Conservation (phyloP, 2,329 filamentous ascomycete genomes). For the Iodosphaeria phyllophila region DNA sequence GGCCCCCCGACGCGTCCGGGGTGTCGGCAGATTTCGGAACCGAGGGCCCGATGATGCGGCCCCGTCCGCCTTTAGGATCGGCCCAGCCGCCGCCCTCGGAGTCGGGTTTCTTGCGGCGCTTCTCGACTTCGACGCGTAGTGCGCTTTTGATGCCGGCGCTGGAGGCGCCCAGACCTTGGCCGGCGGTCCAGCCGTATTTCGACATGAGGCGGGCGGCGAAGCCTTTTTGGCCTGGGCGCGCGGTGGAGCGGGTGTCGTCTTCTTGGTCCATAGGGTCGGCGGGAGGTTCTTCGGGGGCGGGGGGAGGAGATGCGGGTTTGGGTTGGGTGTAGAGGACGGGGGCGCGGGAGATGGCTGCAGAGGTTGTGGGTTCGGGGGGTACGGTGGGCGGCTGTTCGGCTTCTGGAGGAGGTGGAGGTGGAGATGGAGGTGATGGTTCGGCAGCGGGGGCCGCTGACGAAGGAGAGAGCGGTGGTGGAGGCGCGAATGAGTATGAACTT, state of each 20-base stretch:
- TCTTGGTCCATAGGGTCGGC: slow-evolving; percentile 20
- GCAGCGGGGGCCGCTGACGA: slow-evolving; percentile 8
- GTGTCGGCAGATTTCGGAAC: slow-evolving; percentile 18
- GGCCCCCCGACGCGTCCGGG: slow-evolving; percentile 18
- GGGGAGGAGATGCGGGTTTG: slow-evolving; percentile 27
- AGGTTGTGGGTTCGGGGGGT: too few species aligned
- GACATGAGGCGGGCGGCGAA: slow-evolving; percentile 80
- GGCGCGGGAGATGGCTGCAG: slow-evolving; percentile 55
- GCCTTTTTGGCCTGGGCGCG: slow-evolving; percentile 53
- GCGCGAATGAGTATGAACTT: slow-evolving; percentile 34
- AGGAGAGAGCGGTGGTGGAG: slow-evolving; percentile 22
- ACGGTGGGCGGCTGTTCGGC: too few species aligned
- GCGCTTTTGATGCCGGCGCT: slow-evolving; percentile 72
- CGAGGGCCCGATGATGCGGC: slow-evolving; percentile 57
- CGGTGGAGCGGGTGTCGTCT: slow-evolving; percentile 5
- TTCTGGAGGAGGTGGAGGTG: slow-evolving; percentile 15
- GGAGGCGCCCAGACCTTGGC: slow-evolving; percentile 68
- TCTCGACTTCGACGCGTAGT: slow-evolving; percentile 68
- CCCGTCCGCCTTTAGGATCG: slow-evolving; percentile 47
- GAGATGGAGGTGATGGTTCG: slow-evolving; percentile 11
- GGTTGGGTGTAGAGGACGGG: slow-evolving; percentile 54
- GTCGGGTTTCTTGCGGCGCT: slow-evolving; percentile 62
- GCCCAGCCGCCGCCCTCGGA: slow-evolving; percentile 63
- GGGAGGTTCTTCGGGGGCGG: slow-evolving; percentile 15
- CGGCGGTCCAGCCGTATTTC: slow-evolving; percentile 88